Evolutionary conservation across 148 eudicot genomes (phyloP), one percentile per base, ranked within the genome.

Genomic region (Rhododendron ovatum): DNA sequence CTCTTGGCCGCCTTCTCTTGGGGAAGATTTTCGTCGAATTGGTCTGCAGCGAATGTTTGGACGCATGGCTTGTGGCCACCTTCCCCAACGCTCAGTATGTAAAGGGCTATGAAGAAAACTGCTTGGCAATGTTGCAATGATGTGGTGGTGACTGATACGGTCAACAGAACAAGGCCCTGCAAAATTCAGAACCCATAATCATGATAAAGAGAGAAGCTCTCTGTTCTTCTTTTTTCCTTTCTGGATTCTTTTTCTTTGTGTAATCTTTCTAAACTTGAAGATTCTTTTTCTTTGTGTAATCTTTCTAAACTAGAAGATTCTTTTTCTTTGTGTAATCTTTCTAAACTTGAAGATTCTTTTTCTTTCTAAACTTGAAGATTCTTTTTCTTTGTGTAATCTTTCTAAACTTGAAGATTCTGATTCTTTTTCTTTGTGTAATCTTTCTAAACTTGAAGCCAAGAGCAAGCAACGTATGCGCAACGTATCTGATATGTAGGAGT

Each of bases 31-130:
- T 93, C 95, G 63, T 92, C 91, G 79, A 95, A 95, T 81, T 95
- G 98, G 39, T 95, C 98, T 1, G 96, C 98, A 0, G 95, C 98
- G 71, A 93, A 95, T 1, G 98, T 91, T 55, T 95, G 98, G 5
- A 93, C 91, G 15, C 95, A 95, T 2, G 98, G 98, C 84, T 91
- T 91, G 87, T 95, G 98, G 4, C 98, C 95, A 7, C 98, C 98
- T 47, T 95, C 98, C 17, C 98, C 95, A 0, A 90, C 7, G 35
- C 93, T 88, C 4, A 91, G 74, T 78, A 91, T 82, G 89, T 92
- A 94, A 4, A 94, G 94, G 2, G 93, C 91, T 12, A 79, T 7
- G 83, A 92, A 93, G 88, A 93, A 93, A 41, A 90, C 50, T 2
- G 91, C 81, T 2, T 80, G 78, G 5, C 85, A 84, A 22, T 82